Percentiles rank a stretch among this genome's conserved stretches.
Evolutionary conservation across 139 green algal genomes (phyloP).

Genomic region (Chlorella ohadii): DNA sequence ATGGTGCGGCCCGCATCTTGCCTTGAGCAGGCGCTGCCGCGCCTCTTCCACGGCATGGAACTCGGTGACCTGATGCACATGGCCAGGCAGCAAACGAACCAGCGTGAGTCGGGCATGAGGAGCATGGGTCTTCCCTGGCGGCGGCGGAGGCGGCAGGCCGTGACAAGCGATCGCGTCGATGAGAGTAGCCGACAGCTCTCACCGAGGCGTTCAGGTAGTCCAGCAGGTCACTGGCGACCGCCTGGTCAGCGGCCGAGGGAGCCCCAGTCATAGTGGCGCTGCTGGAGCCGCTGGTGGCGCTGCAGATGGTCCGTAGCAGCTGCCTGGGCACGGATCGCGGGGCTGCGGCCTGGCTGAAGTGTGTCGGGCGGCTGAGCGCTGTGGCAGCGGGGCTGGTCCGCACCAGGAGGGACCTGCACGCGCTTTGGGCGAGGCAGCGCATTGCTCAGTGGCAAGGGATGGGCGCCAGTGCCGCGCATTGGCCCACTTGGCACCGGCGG

Average conservation of each 20-base stretch:
- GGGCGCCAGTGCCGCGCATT: too few species aligned
- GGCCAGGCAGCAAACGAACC: too few species aligned
- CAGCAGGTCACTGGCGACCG: slow-evolving; percentile 24
- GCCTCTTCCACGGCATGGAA: slow-evolving; percentile 63
- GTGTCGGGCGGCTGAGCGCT: too few species aligned
- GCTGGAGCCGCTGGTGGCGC: background rate
- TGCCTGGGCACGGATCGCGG: too few species aligned
- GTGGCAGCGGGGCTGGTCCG: too few species aligned
- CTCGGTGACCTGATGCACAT: background rate
- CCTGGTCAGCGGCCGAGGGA: slow-evolving; percentile 17
- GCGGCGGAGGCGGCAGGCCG: background rate
- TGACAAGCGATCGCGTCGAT: background rate
- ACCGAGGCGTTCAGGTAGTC: slow-evolving; percentile 32
- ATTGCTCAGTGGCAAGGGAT: too few species aligned
- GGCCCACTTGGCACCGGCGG: too few species aligned
- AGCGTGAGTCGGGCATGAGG: background rate
- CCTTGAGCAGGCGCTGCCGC: slow-evolving; percentile 49
- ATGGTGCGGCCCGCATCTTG: too few species aligned
- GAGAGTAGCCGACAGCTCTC: background rate
- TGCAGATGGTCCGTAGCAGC: background rate
- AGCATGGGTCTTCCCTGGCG: too few species aligned
- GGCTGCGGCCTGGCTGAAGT: too few species aligned
- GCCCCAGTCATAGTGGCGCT: background rate
- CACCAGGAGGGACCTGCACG: too few species aligned
- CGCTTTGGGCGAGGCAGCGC: too few species aligned